Evolutionary conservation across 768 basidiomycete genomes (phyloP), one percentile per base, ranked within the genome.

Genomic region (Leccinum variicolor): DNA sequence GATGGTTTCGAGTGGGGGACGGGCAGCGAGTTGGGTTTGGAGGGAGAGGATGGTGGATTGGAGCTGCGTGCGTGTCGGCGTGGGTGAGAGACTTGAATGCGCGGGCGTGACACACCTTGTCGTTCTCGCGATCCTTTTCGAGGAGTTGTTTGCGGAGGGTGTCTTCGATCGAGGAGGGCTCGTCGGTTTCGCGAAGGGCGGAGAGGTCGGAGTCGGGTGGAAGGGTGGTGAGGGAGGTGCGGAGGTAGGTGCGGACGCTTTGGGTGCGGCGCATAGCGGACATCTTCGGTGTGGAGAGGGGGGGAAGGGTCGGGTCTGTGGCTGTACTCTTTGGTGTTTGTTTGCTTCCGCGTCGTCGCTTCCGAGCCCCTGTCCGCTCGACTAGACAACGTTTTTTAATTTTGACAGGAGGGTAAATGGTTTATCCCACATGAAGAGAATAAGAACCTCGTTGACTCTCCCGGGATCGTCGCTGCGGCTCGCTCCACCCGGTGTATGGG

Each of bases 121-220:
- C 88, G 59, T 83, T 84, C 68, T 90, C 87, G 52, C 86, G 75
- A 48, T 87, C 84, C 60, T 83, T 85, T 48, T 87, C 87, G 26
- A 86, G 69, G 46, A 90, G 73, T 47, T 89, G 84, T 50, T 79
- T 77, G 26, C 87, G 79, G 31, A 90, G 75, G 8, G 77, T 70
- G 54, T 88, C 87, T 66, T 90, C 85, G 41, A 53, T 4, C 7
- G 57, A 51, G 11, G 75, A 72, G 10, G 80, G 73, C 57, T 88
- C 86, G 33, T 82, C 79, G 25, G 74, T 72, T 67, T 90, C 89
- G 49, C 78, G 77, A 29, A 90, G 73, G 21, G 80, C 65, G 36
- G 82, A 79, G 4, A 90, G 77, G 59, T 89, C 89, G 5, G 78
- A 29, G 25, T 64, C 66, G 21, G 41, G 41, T 4, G 13, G 41